Conservation (phyloP, 768 basidiomycete genomes). For the Lactarius hatsudake region DNA sequence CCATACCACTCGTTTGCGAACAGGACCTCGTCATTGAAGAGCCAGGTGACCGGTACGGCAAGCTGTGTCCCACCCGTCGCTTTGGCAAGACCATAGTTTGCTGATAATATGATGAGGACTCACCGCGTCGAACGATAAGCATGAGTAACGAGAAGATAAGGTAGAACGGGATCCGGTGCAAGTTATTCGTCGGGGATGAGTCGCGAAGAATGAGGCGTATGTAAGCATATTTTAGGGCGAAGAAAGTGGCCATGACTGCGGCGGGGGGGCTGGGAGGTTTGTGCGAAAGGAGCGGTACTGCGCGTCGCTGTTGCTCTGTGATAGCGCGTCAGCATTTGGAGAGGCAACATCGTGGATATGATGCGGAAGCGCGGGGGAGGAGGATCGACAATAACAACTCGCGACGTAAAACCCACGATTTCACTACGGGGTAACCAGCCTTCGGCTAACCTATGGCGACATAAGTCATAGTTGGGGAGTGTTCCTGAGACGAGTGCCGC, state of each 20-base stretch:
- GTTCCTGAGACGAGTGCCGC: slow-evolving; percentile 44
- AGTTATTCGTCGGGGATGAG: slow-evolving; percentile 32
- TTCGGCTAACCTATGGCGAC: slow-evolving; percentile 50
- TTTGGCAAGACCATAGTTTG: slow-evolving; percentile 68
- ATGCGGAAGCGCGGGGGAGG: too few relatives aligned
- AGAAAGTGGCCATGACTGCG: slow-evolving; percentile 48
- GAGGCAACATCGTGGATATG: too few relatives aligned
- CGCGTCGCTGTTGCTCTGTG: slow-evolving; percentile 85
- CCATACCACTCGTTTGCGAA: slow-evolving; percentile 72
- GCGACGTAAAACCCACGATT: slow-evolving; percentile 47
- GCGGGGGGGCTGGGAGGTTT: slow-evolving; percentile 67
- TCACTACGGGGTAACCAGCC: slow-evolving; percentile 83
- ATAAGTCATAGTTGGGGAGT: slow-evolving; percentile 71
- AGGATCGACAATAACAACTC: neutral
- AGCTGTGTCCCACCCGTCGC: slow-evolving; percentile 41
- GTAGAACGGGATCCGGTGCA: slow-evolving; percentile 56
- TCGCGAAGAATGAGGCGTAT: slow-evolving; percentile 31
- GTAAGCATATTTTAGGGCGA: slow-evolving; percentile 55
- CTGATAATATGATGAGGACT: slow-evolving; percentile 62
- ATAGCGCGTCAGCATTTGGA: neutral
- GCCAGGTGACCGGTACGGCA: slow-evolving; percentile 64
- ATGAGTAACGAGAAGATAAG: slow-evolving; percentile 59
- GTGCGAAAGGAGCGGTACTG: slow-evolving; percentile 89
- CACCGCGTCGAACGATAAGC: slow-evolving; percentile 75
- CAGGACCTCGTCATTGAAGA: slow-evolving; percentile 69